phyloP scores from a whole-genome alignment of 2,329 filamentous ascomycete species.

The Trichoderma sp. region DNA sequence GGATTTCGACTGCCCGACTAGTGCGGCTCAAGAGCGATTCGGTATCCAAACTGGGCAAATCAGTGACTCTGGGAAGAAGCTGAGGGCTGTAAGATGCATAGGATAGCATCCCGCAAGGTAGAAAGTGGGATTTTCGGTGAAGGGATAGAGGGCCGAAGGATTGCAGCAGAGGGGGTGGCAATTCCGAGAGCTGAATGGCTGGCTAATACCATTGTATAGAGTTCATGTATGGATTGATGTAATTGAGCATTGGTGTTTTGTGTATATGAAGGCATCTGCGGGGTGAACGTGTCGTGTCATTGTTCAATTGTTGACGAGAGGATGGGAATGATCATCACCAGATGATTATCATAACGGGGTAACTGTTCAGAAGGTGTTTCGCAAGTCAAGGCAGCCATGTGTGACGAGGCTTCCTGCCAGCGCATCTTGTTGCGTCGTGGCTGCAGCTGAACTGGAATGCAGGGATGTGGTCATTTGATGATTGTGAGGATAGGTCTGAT shows the following conservation, averaged over 20 bases:
- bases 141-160: constrained; percentile 6
- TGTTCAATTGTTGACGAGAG: not conserved
- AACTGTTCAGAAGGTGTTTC: not conserved
- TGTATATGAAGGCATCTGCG: not conserved
- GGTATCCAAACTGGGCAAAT: constrained; percentile 5
- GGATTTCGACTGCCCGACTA: constrained; percentile 16
- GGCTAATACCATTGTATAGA: constrained; percentile 16
- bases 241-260: not conserved
- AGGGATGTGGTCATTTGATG: not conserved
- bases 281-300: not conserved
- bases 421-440: not conserved
- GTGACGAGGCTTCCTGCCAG: not conserved
- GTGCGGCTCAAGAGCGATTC: constrained; percentile 14
- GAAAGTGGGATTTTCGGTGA: constrained; percentile 14
- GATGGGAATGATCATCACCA: not conserved
- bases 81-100: constrained; percentile 15
- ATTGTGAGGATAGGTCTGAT: not conserved
- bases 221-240: not conserved
- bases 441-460: not conserved
- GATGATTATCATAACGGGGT: not conserved
- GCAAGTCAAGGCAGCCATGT: not conserved
- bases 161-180: not conserved
- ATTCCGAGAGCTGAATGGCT: not conserved
- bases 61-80: constrained; percentile 7
- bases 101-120: not conserved